phyloP scores from a whole-genome alignment of 805 yeast genomes.

The Pichia thaimueangensis region DNA sequence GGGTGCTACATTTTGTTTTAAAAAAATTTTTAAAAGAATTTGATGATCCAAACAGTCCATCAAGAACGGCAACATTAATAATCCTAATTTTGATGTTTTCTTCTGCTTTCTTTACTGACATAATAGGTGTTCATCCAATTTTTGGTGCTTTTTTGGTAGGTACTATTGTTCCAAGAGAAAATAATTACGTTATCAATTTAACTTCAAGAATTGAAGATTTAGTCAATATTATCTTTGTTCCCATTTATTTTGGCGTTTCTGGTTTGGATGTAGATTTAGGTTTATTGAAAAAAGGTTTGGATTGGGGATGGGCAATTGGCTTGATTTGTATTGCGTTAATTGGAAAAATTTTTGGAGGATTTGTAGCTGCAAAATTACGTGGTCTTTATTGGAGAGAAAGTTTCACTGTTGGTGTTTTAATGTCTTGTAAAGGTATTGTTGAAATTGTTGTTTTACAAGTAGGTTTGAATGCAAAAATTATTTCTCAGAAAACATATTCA shows the following conservation, averaged over 20 bases:
- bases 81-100: conserved; percentile 51
- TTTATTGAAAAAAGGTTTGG: conserved; percentile 53
- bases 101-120: conserved; percentile 74
- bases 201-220: conserved; percentile 75
- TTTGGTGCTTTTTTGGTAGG: conserved; percentile 83
- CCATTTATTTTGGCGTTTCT: conserved; percentile 74
- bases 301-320: conserved; percentile 75
- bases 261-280: conserved; percentile 70
- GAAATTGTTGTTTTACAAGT: conserved; percentile 73
- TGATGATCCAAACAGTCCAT: conserved; percentile 53
- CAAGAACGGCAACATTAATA: conserved; percentile 51
- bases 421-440: conserved; percentile 87
- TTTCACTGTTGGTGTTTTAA: conserved; percentile 66
- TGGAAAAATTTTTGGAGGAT: conserved; percentile 65
- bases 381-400: conserved; percentile 71
- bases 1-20: conserved; percentile 39
- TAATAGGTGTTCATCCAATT: conserved; percentile 80
- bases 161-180: conserved; percentile 67
- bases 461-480: conserved; percentile 67
- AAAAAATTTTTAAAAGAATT: conserved; percentile 33
- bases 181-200: conserved; percentile 60
- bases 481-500: conserved; percentile 58
- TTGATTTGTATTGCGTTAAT: conserved; percentile 60
- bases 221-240: conserved; percentile 64
- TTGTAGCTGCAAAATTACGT: conserved; percentile 52